A percentile compares a stretch with the other conserved stretches of the same genome.
Conservation (phyloP, 352 stramenopile genomes). For the Phytopythium ostracodes region DNA sequence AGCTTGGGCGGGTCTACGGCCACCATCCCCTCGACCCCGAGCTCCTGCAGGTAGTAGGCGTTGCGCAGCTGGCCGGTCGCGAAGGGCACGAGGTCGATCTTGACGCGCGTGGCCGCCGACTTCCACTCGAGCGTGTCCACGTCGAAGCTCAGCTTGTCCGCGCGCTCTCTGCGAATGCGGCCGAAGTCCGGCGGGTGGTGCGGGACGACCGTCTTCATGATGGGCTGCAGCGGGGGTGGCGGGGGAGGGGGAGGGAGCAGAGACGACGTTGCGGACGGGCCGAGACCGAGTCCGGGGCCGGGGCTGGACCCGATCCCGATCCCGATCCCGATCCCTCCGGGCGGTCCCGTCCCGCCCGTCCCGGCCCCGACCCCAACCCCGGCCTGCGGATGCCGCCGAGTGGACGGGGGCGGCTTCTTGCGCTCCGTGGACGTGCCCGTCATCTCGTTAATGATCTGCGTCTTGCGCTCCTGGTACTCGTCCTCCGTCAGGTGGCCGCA, state of each 20-base stretch:
- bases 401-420: not conserved
- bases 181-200: conserved; percentile 69
- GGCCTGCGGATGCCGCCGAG: not conserved
- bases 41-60: conserved; percentile 74
- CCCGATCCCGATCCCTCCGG: no score
- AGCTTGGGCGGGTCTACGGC: conserved; percentile 24
- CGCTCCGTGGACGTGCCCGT: conserved; percentile 71
- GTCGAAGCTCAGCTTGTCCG: conserved; percentile 82
- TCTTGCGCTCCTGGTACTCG: conserved; percentile 83
- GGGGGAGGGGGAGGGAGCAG: not conserved
- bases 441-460: conserved; percentile 87
- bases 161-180: conserved; percentile 51
- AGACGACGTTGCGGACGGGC: not conserved
- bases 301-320: no score
- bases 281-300: conserved; percentile 14
- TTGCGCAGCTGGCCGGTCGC: conserved; percentile 76
- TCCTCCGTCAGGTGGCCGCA: conserved; percentile 71
- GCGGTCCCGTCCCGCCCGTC: no score
- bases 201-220: conserved; percentile 80
- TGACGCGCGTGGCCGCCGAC: conserved; percentile 50
- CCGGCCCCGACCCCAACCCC: no score
- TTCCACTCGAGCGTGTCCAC: conserved; percentile 80
- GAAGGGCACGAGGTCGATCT: conserved; percentile 78
- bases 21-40: conserved; percentile 21
- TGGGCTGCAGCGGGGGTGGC: conserved; percentile 39